Percentiles rank a stretch among this genome's conserved stretches.
These are phyloP conservation scores for Neurospora hispaniola DNA, from an alignment of 495 filamentous ascomycete genomes.

Conservation along the genomic window DNA sequence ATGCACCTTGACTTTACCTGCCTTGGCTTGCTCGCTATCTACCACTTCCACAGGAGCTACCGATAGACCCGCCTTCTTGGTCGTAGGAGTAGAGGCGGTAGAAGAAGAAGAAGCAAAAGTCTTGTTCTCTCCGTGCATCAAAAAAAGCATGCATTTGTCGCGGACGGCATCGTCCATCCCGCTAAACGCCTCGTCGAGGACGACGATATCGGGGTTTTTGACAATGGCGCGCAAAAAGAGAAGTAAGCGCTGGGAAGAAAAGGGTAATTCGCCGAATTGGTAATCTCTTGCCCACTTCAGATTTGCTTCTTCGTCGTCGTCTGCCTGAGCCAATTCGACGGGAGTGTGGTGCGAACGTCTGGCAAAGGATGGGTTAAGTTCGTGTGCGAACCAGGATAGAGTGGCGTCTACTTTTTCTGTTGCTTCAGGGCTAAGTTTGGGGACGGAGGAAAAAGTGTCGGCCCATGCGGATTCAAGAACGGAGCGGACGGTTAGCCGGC, in stretches of 20 bases:
- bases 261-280: conserved; percentile 62
- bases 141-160: conserved; percentile 72
- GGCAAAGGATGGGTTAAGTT: conserved; percentile 47
- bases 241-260: conserved; percentile 69
- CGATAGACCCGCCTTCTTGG: neutral
- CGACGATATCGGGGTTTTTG: conserved; percentile 74
- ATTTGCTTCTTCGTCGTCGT: no score
- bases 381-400: conserved; percentile 61
- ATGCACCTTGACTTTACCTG: conserved; percentile 29
- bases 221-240: conserved; percentile 80
- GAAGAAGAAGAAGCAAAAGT: conserved; percentile 9
- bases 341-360: neutral
- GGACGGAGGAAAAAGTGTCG: conserved; percentile 68
- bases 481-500: conserved; percentile 59
- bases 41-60: conserved; percentile 20
- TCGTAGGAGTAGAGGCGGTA: no score
- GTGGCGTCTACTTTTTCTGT: conserved; percentile 50
- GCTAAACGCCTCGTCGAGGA: conserved; percentile 88
- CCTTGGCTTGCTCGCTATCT: conserved; percentile 27
- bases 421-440: conserved; percentile 45
- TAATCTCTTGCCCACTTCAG: conserved; percentile 60
- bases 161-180: conserved; percentile 77
- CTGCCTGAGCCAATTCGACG: neutral
- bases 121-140: conserved; percentile 49
- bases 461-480: conserved; percentile 78